A percentile compares a stretch with the other conserved stretches of the same genome.
phyloP scores from a whole-genome alignment of 2,329 filamentous ascomycete species.

The Cercospora canescens region DNA sequence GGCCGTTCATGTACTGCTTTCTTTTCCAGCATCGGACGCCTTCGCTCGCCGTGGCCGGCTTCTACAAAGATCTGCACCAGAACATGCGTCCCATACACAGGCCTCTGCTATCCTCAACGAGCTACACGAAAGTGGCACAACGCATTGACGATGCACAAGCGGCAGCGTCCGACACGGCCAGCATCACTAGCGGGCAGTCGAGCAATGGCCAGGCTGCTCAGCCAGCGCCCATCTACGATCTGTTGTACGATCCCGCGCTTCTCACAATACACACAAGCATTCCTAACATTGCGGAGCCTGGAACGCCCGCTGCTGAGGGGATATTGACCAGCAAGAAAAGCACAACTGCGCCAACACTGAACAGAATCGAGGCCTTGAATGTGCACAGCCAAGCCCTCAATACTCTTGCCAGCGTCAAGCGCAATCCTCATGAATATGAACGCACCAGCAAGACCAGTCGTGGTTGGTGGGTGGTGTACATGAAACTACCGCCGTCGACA shows the following conservation, averaged over 20 bases:
- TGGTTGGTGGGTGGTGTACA: slow-evolving; percentile 70
- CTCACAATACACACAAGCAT: slow-evolving; percentile 62
- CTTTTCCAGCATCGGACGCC: slow-evolving; percentile 66
- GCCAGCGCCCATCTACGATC: slow-evolving; percentile 54
- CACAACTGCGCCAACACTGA: slow-evolving; percentile 42
- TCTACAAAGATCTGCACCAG: slow-evolving; percentile 53
- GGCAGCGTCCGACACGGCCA: slow-evolving; percentile 32
- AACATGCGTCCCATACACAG: slow-evolving; percentile 52
- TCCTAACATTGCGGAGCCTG: slow-evolving; percentile 62
- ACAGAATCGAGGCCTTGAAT: slow-evolving; percentile 60
- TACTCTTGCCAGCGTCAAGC: slow-evolving; percentile 55
- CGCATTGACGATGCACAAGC: slow-evolving; percentile 40
- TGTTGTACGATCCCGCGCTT: slow-evolving; percentile 60
- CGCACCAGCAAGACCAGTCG: slow-evolving; percentile 62
- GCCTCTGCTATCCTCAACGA: slow-evolving; percentile 46
- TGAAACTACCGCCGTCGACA: slow-evolving; percentile 48
- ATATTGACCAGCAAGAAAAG: slow-evolving; percentile 22
- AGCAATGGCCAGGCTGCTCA: slow-evolving; percentile 30
- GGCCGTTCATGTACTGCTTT: slow-evolving; percentile 76
- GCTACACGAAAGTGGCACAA: slow-evolving; percentile 41
- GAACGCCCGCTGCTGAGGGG: slow-evolving; percentile 43
- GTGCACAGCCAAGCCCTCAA: slow-evolving; percentile 62
- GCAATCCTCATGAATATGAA: slow-evolving; percentile 53
- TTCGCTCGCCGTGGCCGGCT: slow-evolving; percentile 47
- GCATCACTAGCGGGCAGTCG: slow-evolving; percentile 28